Percentiles rank a stretch among this genome's conserved stretches.
Conservation (phyloP, 768 basidiomycete genomes). For the Termitomyces heimii region DNA sequence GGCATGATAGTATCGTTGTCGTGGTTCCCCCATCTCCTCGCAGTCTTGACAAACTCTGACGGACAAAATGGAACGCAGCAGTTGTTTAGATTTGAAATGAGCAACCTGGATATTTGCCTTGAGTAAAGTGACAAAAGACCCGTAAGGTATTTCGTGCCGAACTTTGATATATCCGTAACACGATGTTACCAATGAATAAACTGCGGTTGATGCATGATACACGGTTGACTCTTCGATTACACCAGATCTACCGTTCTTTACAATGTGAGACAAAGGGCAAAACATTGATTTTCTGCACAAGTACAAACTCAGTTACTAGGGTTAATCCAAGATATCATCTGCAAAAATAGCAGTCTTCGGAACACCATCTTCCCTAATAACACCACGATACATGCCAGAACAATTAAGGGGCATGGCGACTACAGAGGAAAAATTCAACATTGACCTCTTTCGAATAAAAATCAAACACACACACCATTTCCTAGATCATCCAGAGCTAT, state of each 20-base stretch:
- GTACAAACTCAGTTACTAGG: no score
- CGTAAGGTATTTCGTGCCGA: not conserved
- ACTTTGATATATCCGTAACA: not conserved
- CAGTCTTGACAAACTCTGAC: no score
- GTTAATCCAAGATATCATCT: conserved; percentile 48
- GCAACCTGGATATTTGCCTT: no score
- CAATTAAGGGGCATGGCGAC: conserved; percentile 74
- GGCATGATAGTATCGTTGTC: no score
- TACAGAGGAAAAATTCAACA: conserved; percentile 18
- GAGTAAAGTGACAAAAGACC: no score
- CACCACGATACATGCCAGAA: conserved; percentile 78
- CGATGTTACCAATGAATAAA: not conserved
- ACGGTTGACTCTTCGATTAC: no score
- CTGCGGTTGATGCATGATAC: no score
- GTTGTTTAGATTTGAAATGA: not conserved
- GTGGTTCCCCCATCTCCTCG: no score
- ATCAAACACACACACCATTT: conserved; percentile 42
- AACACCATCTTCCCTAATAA: conserved; percentile 62
- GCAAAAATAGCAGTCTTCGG: conserved; percentile 73
- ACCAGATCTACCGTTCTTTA: no score
- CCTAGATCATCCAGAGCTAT: conserved; percentile 67
- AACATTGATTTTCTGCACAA: not conserved
- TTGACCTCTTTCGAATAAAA: not conserved
- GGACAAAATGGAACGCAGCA: not conserved
- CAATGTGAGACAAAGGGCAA: not conserved